phyloP scores from a whole-genome alignment of 1,139 yeast species.

The Magnusiomyces suaveolens region DNA sequence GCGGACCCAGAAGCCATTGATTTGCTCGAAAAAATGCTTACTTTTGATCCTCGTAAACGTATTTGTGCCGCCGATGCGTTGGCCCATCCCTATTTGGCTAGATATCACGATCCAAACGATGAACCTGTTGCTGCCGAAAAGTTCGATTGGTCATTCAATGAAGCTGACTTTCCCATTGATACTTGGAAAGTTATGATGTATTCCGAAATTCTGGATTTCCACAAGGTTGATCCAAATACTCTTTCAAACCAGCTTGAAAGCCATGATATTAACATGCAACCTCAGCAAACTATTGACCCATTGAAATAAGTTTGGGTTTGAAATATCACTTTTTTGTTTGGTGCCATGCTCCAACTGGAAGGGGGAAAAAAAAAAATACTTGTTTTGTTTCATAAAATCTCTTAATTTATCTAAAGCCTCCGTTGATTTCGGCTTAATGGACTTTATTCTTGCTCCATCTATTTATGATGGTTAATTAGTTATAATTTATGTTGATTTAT shows the following conservation, averaged over 20 bases:
- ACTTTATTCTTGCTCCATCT: too few relatives aligned
- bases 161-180: slow-evolving; percentile 94
- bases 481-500: too few relatives aligned
- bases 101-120: slow-evolving; percentile 97
- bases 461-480: too few relatives aligned
- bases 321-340: too few relatives aligned
- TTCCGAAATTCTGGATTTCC: slow-evolving; percentile 91
- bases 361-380: too few relatives aligned
- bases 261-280: background rate
- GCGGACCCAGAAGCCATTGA: slow-evolving; percentile 89
- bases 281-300: too few relatives aligned
- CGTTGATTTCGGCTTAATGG: too few relatives aligned
- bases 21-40: slow-evolving; percentile 77
- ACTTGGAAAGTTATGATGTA: slow-evolving; percentile 99
- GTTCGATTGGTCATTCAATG: slow-evolving; percentile 97
- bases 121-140: slow-evolving; percentile 90
- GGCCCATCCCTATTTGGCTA: slow-evolving; percentile 84
- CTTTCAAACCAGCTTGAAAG: background rate
- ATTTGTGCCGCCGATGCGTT: slow-evolving; percentile 87
- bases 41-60: slow-evolving; percentile 89
- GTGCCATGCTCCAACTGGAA: too few relatives aligned
- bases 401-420: too few relatives aligned
- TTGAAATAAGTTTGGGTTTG: too few relatives aligned
- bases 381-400: too few relatives aligned
- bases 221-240: slow-evolving; percentile 46